phyloP scores from a whole-genome alignment of 768 basidiomycete species.

The Phaeolepiota aurea region DNA sequence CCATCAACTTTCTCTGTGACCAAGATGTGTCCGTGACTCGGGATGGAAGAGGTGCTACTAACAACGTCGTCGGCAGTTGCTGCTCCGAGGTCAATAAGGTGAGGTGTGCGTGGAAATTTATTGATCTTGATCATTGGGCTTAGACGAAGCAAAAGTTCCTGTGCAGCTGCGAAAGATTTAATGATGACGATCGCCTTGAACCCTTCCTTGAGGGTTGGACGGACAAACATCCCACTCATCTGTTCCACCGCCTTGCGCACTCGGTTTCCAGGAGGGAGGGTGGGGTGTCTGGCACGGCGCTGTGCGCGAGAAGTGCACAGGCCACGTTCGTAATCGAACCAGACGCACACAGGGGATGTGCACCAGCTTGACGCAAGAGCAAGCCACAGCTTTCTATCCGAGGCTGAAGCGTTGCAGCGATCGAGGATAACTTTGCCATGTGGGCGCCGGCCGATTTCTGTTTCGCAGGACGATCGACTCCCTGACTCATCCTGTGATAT shows the following conservation, averaged over 20 bases:
- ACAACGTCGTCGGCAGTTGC: conserved; percentile 48
- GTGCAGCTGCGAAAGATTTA: conserved; percentile 41
- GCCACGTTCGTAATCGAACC: conserved; percentile 43
- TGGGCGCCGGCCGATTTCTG: conserved; percentile 31
- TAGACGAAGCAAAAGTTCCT: conserved; percentile 35
- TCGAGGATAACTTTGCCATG: conserved; percentile 41
- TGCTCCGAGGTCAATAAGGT: conserved; percentile 50
- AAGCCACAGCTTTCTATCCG: conserved; percentile 44
- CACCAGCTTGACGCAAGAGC: conserved; percentile 40
- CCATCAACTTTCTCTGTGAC: conserved; percentile 64
- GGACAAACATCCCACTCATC: conserved; percentile 37
- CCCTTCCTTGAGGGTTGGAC: conserved; percentile 41
- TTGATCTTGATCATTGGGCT: conserved; percentile 33
- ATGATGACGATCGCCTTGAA: conserved; percentile 42
- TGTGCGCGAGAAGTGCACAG: conserved; percentile 50
- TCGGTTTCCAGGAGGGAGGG: conserved; percentile 44
- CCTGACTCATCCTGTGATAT: conserved; percentile 54
- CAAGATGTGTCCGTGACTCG: conserved; percentile 23
- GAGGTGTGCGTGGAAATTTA: conserved; percentile 58
- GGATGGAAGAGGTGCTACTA: conserved; percentile 13
- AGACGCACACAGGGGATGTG: conserved; percentile 35
- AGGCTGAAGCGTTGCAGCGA: conserved; percentile 42
- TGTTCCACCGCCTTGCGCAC: conserved; percentile 49
- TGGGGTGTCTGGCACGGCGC: conserved; percentile 48
- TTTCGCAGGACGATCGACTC: conserved; percentile 40